These are phyloP conservation scores for Colletotrichum liaoningense DNA, from an alignment of 2,329 filamentous ascomycete species.

Conservation along the genomic window DNA sequence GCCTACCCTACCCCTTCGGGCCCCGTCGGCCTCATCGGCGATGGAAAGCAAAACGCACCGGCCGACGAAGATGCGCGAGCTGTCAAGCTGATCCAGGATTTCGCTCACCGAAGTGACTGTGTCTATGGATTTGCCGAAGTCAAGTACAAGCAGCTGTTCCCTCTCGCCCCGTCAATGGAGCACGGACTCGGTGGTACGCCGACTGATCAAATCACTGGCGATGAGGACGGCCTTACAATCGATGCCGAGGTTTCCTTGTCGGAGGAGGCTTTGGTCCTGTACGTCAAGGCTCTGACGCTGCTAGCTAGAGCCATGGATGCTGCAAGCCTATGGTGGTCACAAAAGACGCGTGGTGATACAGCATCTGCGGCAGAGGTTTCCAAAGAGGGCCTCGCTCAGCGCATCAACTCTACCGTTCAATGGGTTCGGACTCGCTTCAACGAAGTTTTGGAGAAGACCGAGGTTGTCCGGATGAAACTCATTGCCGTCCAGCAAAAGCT, in stretches of 20 bases:
- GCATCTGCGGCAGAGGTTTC: slow-evolving; percentile 63
- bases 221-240: slow-evolving; percentile 82
- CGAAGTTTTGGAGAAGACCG: slow-evolving; percentile 95
- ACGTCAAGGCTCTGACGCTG: slow-evolving; percentile 92
- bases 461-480: slow-evolving; percentile 90
- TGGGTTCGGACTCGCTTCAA: slow-evolving; percentile 97
- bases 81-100: slow-evolving; percentile 88
- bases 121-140: slow-evolving; percentile 98
- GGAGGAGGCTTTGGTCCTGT: slow-evolving; percentile 94
- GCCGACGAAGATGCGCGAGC: slow-evolving; percentile 84
- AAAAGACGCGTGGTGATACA: slow-evolving; percentile 76
- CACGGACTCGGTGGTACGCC: slow-evolving; percentile 75
- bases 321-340: slow-evolving; percentile 90
- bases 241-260: slow-evolving; percentile 89
- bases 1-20: slow-evolving; percentile 79
- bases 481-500: slow-evolving; percentile 87
- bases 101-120: slow-evolving; percentile 92
- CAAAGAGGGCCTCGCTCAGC: slow-evolving; percentile 50
- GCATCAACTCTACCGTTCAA: slow-evolving; percentile 94
- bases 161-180: slow-evolving; percentile 82
- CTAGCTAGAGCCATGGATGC: slow-evolving; percentile 96
- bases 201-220: slow-evolving; percentile 62
- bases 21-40: slow-evolving; percentile 73
- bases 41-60: slow-evolving; percentile 68
- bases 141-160: slow-evolving; percentile 97